These are phyloP conservation scores for Exophiala alcalophila DNA, from an alignment of 2,329 filamentous ascomycete species.

Conservation along the genomic window DNA sequence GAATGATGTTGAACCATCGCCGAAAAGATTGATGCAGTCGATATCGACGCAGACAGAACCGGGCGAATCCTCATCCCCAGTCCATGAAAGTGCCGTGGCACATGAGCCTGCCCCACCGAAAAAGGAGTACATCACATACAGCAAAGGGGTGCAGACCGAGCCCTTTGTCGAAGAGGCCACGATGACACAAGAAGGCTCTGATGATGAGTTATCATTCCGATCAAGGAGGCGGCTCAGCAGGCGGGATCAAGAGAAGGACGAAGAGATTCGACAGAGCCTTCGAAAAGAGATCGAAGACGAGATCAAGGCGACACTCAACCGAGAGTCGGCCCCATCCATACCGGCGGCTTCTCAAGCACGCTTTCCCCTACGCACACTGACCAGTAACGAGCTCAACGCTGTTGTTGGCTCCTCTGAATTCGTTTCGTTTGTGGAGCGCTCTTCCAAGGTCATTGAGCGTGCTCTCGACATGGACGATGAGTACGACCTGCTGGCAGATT, in stretches of 20 bases:
- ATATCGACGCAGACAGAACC: constrained; percentile 67
- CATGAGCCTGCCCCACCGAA: constrained; percentile 37
- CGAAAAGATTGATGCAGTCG: constrained; percentile 43
- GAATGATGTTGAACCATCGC: constrained; percentile 43
- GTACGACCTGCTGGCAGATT: constrained; percentile 94
- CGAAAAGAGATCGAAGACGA: constrained; percentile 91
- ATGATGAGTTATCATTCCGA: constrained; percentile 59
- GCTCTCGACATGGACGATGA: constrained; percentile 83
- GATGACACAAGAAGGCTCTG: constrained; percentile 55
- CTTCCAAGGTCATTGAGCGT: constrained; percentile 94
- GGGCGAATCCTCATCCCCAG: constrained; percentile 68
- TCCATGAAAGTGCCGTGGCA: constrained; percentile 74
- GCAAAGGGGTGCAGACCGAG: constrained; percentile 88
- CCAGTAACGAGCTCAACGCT: constrained; percentile 79
- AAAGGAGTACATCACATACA: constrained; percentile 87
- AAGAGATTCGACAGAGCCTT: constrained; percentile 81
- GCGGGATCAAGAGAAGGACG: constrained; percentile 76
- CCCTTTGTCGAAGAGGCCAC: constrained; percentile 48
- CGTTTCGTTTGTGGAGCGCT: constrained; percentile 89
- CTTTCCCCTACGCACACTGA: constrained; percentile 77
- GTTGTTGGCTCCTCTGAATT: constrained; percentile 93
- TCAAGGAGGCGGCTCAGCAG: constrained; percentile 72
- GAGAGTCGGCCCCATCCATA: constrained; percentile 39
- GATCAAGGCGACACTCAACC: constrained; percentile 61
- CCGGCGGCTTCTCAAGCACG: constrained; percentile 46